Base-by-base conservation (phyloP, 2,329 filamentous ascomycete species). In the Xylaria sp. region DNA sequence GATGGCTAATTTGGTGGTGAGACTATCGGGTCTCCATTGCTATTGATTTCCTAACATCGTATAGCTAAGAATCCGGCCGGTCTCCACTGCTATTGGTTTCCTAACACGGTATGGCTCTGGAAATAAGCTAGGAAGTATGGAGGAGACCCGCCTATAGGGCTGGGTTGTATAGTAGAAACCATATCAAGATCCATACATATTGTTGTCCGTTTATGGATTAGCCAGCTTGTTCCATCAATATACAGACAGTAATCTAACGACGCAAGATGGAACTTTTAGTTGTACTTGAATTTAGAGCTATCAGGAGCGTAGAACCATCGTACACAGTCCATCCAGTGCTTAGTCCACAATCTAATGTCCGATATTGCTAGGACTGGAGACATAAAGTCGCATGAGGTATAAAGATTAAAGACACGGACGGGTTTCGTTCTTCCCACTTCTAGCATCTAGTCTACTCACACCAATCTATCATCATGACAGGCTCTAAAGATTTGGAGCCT, bases 401-500 rank as follows among this genome's bases (percentile, higher is more conserved):
- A 42, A 42, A 42, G 9, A 42, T 17, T 5, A 14, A 17, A 17
- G 39, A 17, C 14, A 1, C 14, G 12, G 14, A 14, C 39, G 14
- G 12, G 2, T 14, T 17, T 42, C 14, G 11, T 17, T 42, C 39
- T 42, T 4, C 14, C 4, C 17, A 17, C 39, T 42, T 42, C 14
- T 42, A 5, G 12, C 12, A 11, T 42, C 14, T 17, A 42, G 14
- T 5, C 14, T 42, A 17, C 14, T 11, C 39, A 42, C 12, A 42
- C 14, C 11, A 17, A 9, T 17, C 5, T 17, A 42, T 42, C 47
- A 64, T 5, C 9, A 71, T 71, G 69, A 53, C 50, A 0, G 62
- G 69, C 54, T 70, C 69, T 9, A 63, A 47, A 39, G 64, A 71
- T 47, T 32, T 70, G 7, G 21, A 61, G 27, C 69, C 67, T 21